Percentiles rank a stretch among this genome's conserved stretches.
phyloP scores from a whole-genome alignment of 1,284 basidiomycete genomes.

The Meira miltonrushii region DNA sequence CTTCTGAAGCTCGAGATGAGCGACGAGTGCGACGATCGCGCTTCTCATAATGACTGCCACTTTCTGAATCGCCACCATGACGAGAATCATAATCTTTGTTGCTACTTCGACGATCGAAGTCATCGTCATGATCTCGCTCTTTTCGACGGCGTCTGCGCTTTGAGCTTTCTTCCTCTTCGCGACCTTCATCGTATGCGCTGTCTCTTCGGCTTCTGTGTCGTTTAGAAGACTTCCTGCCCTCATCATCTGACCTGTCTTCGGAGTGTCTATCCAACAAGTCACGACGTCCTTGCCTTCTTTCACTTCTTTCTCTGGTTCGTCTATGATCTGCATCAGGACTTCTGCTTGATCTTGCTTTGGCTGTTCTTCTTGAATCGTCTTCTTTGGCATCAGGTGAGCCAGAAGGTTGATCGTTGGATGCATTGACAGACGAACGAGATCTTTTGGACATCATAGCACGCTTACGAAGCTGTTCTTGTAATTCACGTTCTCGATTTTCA shows the following conservation, averaged over 20 bases:
- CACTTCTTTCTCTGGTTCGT: constrained; percentile 37
- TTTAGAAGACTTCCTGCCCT: constrained; percentile 8
- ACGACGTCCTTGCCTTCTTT: constrained; percentile 29
- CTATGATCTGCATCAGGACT: constrained; percentile 23
- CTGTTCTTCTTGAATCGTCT: not conserved
- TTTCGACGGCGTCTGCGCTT: too few species aligned
- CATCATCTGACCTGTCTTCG: too few species aligned
- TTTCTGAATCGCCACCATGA: constrained; percentile 18
- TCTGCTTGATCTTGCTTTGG: too few species aligned
- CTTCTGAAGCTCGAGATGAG: constrained; percentile 15
- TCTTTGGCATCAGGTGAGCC: not conserved
- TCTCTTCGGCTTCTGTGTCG: constrained; percentile 41
- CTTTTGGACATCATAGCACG: constrained; percentile 11
- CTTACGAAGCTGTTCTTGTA: constrained; percentile 44
- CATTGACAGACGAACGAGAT: not conserved
- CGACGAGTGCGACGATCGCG: constrained; percentile 18
- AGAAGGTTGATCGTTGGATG: not conserved
- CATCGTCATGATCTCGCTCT: constrained; percentile 18
- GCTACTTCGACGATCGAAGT: constrained; percentile 29
- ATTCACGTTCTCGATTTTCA: constrained; percentile 37
- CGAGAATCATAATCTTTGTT: constrained; percentile 23
- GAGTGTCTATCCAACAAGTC: not conserved
- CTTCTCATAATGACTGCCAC: not conserved
- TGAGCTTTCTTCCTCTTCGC: too few species aligned
- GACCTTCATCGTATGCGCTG: not conserved